Evolutionary conservation across 2,329 filamentous ascomycete genomes (phyloP), one percentile per base, ranked within the genome.

Genomic region (Peltaster fructicola): DNA sequence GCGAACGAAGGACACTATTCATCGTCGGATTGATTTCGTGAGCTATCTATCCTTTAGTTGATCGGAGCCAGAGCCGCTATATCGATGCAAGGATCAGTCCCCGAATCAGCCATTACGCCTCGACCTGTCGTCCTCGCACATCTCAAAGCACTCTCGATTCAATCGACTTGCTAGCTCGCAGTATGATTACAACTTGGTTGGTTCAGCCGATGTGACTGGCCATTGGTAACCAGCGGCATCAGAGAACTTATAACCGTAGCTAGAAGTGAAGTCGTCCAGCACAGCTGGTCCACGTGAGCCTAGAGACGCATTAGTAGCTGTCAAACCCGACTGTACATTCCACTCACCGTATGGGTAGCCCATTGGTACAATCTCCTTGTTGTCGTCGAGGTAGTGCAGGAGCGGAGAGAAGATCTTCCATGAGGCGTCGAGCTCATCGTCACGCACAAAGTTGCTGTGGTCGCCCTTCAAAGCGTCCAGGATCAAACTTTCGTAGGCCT

Each of bases 361-460:
- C 88, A 98, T 98, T 14, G 88, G 88, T 32, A 92, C 79, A 39
- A 98, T 95, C 59, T 98, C 88, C 67, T 92, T 92, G 67, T 95
- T 93, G 51, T 93, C 82, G 38, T 98, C 90, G 8, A 98, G 71
- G 59, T 98, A 98, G 63, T 98, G 85, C 35, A 98, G 66, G 17
- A 98, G 73, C 40, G 88, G 88, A 2, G 82, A 91, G 59, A 98
- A 98, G 55, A 98, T 90, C 54, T 84, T 81, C 88, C 88, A 98
- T 59, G 78, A 88, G 31, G 88, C 82, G 47, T 98, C 88, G 15
- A 98, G 68, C 61, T 98, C 88, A 48, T 92, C 82, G 43, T 92
- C 82, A 60, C 82, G 75, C 36, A 92, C 82, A 55, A 98, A 98
- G 73, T 98, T 98, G 56, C 84, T 95, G 66, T 98, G 88, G 50